These are phyloP conservation scores for Rhodotorula sp. DNA, from an alignment of 1,284 basidiomycete genomes.

Conservation along the genomic window DNA sequence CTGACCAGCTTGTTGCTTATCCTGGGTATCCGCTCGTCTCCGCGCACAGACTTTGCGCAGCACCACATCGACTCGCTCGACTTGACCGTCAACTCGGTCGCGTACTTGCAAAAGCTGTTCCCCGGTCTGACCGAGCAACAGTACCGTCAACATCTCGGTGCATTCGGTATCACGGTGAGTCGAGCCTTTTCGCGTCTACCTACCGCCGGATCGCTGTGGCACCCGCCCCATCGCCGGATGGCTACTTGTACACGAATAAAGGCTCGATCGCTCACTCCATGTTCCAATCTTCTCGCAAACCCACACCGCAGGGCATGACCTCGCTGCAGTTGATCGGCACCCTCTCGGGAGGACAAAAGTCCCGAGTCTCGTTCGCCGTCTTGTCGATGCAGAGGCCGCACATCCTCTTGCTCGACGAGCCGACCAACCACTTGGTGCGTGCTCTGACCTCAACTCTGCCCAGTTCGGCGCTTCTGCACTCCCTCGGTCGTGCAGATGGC, in stretches of 20 bases:
- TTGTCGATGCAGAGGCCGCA: conserved; percentile 70
- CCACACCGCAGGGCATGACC: conserved; percentile 44
- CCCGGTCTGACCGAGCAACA: conserved; percentile 96
- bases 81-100: conserved; percentile 80
- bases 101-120: conserved; percentile 85
- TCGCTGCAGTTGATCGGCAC: conserved; percentile 77
- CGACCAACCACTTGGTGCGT: conserved; percentile 80
- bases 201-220: too few relatives aligned
- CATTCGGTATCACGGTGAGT: conserved; percentile 90
- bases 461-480: too few relatives aligned
- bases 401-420: conserved; percentile 55
- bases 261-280: neutral
- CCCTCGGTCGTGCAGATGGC: neutral
- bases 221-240: neutral
- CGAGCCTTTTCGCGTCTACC: neutral
- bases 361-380: conserved; percentile 91
- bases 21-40: neutral
- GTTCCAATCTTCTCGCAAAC: too few relatives aligned
- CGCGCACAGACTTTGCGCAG: conserved; percentile 88
- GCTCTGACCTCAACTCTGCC: neutral
- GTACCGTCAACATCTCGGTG: conserved; percentile 90
- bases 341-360: conserved; percentile 89
- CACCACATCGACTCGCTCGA: conserved; percentile 95
- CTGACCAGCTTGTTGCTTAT: too few relatives aligned
- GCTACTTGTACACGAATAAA: neutral